These are phyloP conservation scores for Pleurotus pulmonarius DNA, from an alignment of 768 basidiomycete genomes.

Conservation along the genomic window DNA sequence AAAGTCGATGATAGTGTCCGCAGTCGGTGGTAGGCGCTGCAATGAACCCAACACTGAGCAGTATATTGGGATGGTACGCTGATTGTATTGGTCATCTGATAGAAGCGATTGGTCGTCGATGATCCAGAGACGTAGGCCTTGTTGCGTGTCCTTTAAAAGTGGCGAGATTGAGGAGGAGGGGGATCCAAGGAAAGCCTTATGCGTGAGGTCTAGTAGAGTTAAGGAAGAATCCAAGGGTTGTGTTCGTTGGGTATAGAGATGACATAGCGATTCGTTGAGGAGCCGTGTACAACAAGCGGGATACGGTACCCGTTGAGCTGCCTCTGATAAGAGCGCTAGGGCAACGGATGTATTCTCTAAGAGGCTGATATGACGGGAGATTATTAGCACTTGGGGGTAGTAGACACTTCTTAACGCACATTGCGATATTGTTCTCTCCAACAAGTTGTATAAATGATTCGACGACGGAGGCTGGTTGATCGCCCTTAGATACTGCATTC, in stretches of 20 bases:
- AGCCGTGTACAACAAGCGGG: constrained; percentile 22
- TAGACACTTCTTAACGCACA: not conserved
- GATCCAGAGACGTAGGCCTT: constrained; percentile 49
- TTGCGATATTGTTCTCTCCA: constrained; percentile 12
- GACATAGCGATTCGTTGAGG: constrained; percentile 25
- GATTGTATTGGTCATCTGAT: constrained; percentile 39
- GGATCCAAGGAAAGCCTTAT: constrained; percentile 25
- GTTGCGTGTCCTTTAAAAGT: constrained; percentile 31
- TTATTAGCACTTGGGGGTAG: too few species aligned
- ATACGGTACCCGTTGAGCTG: constrained; percentile 13
- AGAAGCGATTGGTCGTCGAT: constrained; percentile 40
- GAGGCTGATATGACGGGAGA: constrained; percentile 15
- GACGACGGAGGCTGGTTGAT: constrained; percentile 18
- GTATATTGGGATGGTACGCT: constrained; percentile 39
- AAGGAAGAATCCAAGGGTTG: constrained; percentile 26
- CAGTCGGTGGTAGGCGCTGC: constrained; percentile 32
- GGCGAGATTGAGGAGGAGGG: constrained; percentile 24
- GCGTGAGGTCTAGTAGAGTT: constrained; percentile 31
- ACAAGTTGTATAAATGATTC: constrained; percentile 24
- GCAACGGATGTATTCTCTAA: constrained; percentile 18
- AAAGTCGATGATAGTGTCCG: constrained; percentile 33
- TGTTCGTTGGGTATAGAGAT: constrained; percentile 29
- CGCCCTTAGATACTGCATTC: constrained; percentile 15
- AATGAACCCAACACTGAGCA: constrained; percentile 38
- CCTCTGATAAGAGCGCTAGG: constrained; percentile 16